Evolutionary conservation across 164 flowering plant genomes (phyloP), one percentile per base, ranked within the genome.

Genomic region (Magnolia kwangsiensis): DNA sequence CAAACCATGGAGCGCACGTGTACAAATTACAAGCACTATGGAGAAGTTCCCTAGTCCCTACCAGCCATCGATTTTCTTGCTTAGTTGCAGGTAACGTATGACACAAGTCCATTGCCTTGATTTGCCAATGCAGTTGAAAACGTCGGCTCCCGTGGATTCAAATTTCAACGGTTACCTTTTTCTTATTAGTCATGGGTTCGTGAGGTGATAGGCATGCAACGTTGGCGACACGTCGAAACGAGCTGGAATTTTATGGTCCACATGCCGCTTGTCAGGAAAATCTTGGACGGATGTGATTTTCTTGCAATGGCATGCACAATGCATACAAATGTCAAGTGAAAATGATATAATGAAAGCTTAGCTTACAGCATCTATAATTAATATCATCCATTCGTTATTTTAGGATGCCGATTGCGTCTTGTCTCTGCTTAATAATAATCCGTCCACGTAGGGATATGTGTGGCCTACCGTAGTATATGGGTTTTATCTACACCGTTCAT

Each of bases 71-170:
- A 55, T 16, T 16, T 55, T 11, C 13, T 55, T 55, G 2, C 61
- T 55, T 10, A 0, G 13, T 13, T 0, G 61, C 18, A 55, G 61
- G 11, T 55, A 55, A 16, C 61, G 18, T 55, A 16, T 55, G 13
- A 8, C 61, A 55, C 16, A 13, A 55, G 61, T 11, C 23, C 67
- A 8, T 8, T 50, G 45, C 58, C n/a, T 20, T 21, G 58, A 11
- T 70, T n/a, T 70, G 72, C 49, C 72, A 70, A 21, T n/a, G 55
- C 9, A 3, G 8, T 31, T 20, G 72, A 70, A 70, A 45, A 45
- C 4, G 8, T 50, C 0, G 67, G 21, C 27, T 64, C 19, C 19
- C 67, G 10, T 64, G 20, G 24, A 20, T 18, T n/a, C 23, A 20
- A n/a, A 21, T 18, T 21, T 64, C 67, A 21, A 64, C 19, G 6